Base-by-base conservation (phyloP, 2,329 filamentous ascomycete genomes). In the Bipolaris cookei region DNA sequence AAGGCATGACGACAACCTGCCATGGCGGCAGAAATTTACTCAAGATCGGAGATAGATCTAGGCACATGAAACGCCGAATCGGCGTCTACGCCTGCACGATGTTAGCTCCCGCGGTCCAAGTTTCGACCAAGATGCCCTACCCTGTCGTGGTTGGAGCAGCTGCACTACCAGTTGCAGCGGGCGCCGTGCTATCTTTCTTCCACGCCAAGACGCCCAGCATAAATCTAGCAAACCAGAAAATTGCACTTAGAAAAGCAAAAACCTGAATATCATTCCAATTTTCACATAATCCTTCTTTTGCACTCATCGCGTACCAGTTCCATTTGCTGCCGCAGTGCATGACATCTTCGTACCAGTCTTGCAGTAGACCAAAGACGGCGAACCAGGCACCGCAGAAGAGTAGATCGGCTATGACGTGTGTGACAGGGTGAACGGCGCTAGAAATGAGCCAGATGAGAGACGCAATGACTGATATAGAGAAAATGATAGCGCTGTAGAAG, bases 401-500 rank as follows among this genome's bases (percentile, higher is more conserved):
- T 18, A 92, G 66, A 68, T 94, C 90, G 65, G 86, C 78, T 0
- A 88, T 87, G 84, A 87, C 91, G 77, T 89, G 83, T 61, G 87
- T 81, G 75, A 91, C 89, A 43, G 81, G 83, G 48, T 79, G 77
- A 1, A 85, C 83, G 70, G 90, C 89, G 2, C 42, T 45, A 10
- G 42, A 13, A 18, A 45, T 32, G 28, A 45, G 42, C 42, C 42
- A 45, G 25, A 45, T 20, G 4, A 45, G 42, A 32, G 42, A 30
- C 8, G 25, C 10, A 11, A 32, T 20, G 25, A 45, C n/a, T 89
- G 90, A 86, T 28, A 92, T 68, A 21, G 81, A 86, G 6, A 90
- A 87, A 18, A 92, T 82, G 14, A 91, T 84, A 70, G 89, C 85
- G 55, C 88, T 86, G 80, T 92, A 93, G 77, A 92, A 90, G 80